Evolutionary conservation across 257 asterid genomes (phyloP).

Genomic region (Pogostemon cablin): DNA sequence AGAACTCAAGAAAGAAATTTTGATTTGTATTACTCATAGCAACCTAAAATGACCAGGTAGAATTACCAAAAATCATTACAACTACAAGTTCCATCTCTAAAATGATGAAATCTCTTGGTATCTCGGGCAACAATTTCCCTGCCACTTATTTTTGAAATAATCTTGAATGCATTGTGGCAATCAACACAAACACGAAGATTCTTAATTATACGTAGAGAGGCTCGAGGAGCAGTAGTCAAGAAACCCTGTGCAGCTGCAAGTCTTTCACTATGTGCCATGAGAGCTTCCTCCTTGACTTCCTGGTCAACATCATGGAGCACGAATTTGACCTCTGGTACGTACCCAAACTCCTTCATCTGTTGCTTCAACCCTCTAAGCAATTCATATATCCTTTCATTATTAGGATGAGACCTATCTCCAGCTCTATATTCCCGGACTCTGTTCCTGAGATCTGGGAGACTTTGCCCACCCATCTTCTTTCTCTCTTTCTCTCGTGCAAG

Average conservation of each 20-base stretch:
- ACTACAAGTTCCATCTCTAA: constrained; percentile 73
- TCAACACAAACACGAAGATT: constrained; percentile 82
- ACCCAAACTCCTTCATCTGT: constrained; percentile 83
- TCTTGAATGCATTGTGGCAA: constrained; percentile 81
- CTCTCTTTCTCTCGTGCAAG: constrained; percentile 54
- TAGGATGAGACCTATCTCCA: constrained; percentile 84
- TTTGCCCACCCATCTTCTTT: constrained; percentile 52
- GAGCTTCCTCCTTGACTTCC: constrained; percentile 85
- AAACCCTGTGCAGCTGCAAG: constrained; percentile 88
- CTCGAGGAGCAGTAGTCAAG: constrained; percentile 63
- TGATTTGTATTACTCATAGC: constrained; percentile 20
- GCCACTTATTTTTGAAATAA: constrained; percentile 78
- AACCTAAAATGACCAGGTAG: constrained; percentile 30
- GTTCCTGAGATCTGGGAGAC: constrained; percentile 54
- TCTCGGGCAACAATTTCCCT: constrained; percentile 75
- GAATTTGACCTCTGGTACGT: constrained; percentile 64
- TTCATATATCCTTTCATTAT: constrained; percentile 56
- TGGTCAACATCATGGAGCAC: constrained; percentile 91
- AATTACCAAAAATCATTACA: constrained; percentile 85
- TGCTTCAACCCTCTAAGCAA: constrained; percentile 67
- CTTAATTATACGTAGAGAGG: constrained; percentile 64
- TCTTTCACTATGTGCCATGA: constrained; percentile 86
- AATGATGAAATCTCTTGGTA: constrained; percentile 87
- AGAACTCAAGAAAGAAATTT: not conserved
- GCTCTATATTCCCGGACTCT: constrained; percentile 77